Conservation (phyloP, 2,329 filamentous ascomycete species). For the Fusarium protoensiforme region DNA sequence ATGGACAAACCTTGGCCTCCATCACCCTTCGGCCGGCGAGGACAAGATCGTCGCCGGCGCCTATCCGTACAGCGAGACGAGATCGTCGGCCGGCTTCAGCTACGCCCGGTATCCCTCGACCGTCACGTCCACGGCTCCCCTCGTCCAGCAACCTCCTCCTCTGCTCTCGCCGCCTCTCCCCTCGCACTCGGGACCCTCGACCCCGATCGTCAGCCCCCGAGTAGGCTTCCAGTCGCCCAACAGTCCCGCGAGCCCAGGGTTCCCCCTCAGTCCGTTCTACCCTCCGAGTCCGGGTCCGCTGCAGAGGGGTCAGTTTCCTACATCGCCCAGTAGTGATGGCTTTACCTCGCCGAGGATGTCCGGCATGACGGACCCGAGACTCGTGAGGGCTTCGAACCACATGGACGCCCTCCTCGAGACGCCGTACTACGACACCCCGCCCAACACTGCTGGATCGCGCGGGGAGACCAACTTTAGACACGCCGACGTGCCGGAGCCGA, state of each 20-base stretch:
- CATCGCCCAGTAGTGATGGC: constrained; percentile 31
- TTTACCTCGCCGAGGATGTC: constrained; percentile 25
- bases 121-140: constrained; percentile 32
- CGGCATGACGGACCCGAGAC: constrained; percentile 18
- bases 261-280: constrained; percentile 35
- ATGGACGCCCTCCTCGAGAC: constrained; percentile 37
- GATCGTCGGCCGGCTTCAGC: constrained; percentile 32
- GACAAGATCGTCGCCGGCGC: constrained; percentile 22
- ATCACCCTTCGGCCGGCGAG: constrained; percentile 15
- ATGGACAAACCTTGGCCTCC: constrained; percentile 32
- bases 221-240: constrained; percentile 18
- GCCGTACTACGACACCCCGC: constrained; percentile 40
- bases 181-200: constrained; percentile 28
- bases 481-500: constrained; percentile 24
- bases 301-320: constrained; percentile 31
- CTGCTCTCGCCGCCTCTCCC: constrained; percentile 39
- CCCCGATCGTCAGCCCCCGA: constrained; percentile 28
- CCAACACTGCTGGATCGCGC: constrained; percentile 21
- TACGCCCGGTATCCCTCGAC: constrained; percentile 34
- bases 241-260: constrained; percentile 31
- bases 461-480: constrained; percentile 17
- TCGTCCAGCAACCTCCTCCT: constrained; percentile 20
- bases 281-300: constrained; percentile 18
- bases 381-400: constrained; percentile 15
- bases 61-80: constrained; percentile 25